Base-by-base conservation (phyloP, 306 rosid species). In the Quercus cerris region DNA sequence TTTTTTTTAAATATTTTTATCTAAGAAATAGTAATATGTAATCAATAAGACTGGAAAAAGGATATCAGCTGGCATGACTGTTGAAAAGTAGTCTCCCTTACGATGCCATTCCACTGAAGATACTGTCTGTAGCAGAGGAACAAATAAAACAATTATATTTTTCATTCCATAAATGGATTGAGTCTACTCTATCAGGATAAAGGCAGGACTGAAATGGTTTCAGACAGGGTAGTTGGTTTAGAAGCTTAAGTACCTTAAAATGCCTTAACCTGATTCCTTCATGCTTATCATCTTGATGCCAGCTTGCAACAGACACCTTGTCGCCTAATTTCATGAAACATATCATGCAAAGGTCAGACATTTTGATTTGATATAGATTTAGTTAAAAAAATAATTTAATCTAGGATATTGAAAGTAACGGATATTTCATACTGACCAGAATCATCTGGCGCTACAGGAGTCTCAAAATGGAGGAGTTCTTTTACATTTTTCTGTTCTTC, bases 11-110 rank as follows among this genome's bases (percentile, higher is more conserved):
- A n/a, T 81, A 77, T 35, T 35, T 35, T 35, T 6, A 35, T 35
- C 41, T 66, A 80, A 56, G 71, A 33, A 80, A 74, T 19, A 27
- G 33, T 82, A 30, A 74, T 5, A 77, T 33, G n/a, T 20, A 20
- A 20, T 70, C 22, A 73, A 27, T 25, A 46, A 38, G 38, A 51
- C 46, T 49, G 44, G 19, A 64, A 56, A 83, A 82, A 93, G 99
- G 99, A 95, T 95, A 95, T 95, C 99, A 63, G 96, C 88, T 75
- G 98, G 97, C 90, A 91, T 84, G 73, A 95, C 93, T 74, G 96
- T 89, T 20, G 99, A 95, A 83, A 93, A 85, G 86, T 95, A 95
- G 85, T 95, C 99, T 71, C 99, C 99, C 83, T 87, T 93, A 54
- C 96, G 90, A 82, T 95, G 99, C 98, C 99, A 95, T 78, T 95